Evolutionary conservation across 106 monocot species (phyloP), one percentile per base, ranked within the genome.

Genomic region (Dioscorea dumetorum): DNA sequence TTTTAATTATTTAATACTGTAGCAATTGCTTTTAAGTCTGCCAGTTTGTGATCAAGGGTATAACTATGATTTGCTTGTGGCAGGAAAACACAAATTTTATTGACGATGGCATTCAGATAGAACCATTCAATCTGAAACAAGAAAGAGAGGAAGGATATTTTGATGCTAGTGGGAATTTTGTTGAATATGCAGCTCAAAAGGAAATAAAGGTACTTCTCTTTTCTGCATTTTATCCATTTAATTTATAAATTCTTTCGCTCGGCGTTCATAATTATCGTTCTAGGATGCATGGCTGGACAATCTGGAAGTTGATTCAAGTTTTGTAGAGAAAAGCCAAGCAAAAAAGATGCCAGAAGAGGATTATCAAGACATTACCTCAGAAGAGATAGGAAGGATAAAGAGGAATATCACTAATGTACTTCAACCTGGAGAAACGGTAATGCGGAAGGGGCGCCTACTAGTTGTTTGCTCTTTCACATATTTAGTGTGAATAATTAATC

Each of bases 241-340:
- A 66, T 51, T 32, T 28, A 14, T 61, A 0, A 32, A 61, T 5
- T 61, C 6, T 14, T 21, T 14, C 28, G n/a, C 57, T 58, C 21
- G 22, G 24, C 0, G 1, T 61, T 13, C 60, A 61, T 61, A 19
- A 63, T 61, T 21, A 52, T 77, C 74, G 18, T 68, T 66, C 16
- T 60, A 99, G 99, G 99, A 99, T 83, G 99, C 99, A 48, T 99
- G 99, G 99, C 64, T 99, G 58, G 99, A 99, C 60, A 93, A 61
- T 76, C 73, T 81, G 19, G 82, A 85, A 63, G 79, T 83, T 62
- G 90, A 92, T 61, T 56, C 78, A 63, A 83, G 49, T 19, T 72
- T 78, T 74, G 73, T 77, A 48, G 78, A 65, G 70, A 83, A 83
- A 67, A 22, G 67, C 24, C 58, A 57, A 17, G 66, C 70, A 33